These are phyloP conservation scores for Omphalea diandra DNA, from an alignment of 441 rosid species.

Conservation along the genomic window DNA sequence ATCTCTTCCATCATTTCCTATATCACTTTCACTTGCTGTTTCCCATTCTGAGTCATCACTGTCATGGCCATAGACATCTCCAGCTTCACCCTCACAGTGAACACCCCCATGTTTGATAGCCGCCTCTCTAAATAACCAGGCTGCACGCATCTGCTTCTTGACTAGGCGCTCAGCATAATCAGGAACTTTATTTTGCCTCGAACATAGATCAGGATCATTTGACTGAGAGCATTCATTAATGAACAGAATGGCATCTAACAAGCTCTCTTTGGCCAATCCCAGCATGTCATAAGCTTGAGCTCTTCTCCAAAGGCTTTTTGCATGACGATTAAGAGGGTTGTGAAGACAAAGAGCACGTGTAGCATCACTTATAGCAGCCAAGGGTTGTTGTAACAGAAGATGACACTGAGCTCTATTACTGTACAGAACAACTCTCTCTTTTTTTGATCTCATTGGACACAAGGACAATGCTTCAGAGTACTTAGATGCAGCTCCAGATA, in stretches of 20 bases:
- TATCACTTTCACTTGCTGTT: slow-evolving; percentile 92
- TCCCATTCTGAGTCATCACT: slow-evolving; percentile 93
- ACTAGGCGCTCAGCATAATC: slow-evolving; percentile 95
- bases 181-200: slow-evolving; percentile 94
- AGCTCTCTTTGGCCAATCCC: slow-evolving; percentile 88
- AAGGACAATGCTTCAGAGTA: slow-evolving; percentile 86
- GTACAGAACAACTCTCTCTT: slow-evolving; percentile 88
- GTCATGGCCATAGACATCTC: slow-evolving; percentile 67
- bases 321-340: slow-evolving; percentile 84
- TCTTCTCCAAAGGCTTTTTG: slow-evolving; percentile 97
- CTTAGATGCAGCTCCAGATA: slow-evolving; percentile 78
- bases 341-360: slow-evolving; percentile 85
- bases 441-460: slow-evolving; percentile 93
- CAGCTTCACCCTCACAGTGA: slow-evolving; percentile 62
- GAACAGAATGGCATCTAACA: slow-evolving; percentile 89
- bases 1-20: slow-evolving; percentile 77
- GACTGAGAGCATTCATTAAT: slow-evolving; percentile 96
- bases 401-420: slow-evolving; percentile 96
- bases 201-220: slow-evolving; percentile 81
- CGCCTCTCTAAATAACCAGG: slow-evolving; percentile 95
- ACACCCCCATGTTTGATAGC: slow-evolving; percentile 90
- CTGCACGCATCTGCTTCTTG: slow-evolving; percentile 97
- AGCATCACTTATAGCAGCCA: slow-evolving; percentile 86
- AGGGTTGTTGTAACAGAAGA: slow-evolving; percentile 86
- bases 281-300: slow-evolving; percentile 98